A percentile compares a stretch with the other conserved stretches of the same genome.
phyloP scores from a whole-genome alignment of 352 stramenopile species.

The Thalassiosira livingstoniorum region DNA sequence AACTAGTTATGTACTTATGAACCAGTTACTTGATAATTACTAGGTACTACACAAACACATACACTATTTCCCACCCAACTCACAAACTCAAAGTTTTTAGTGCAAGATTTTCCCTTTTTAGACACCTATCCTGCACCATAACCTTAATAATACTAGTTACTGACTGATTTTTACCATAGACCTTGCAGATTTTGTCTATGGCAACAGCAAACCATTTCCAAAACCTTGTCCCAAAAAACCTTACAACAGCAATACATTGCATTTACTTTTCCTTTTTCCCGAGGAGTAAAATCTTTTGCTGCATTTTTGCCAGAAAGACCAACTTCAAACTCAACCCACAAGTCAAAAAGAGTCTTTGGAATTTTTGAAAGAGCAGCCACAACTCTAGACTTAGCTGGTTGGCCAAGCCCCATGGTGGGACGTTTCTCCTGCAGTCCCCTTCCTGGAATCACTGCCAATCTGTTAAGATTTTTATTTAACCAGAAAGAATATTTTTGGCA shows the following conservation, averaged over 20 bases:
- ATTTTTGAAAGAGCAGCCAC: constrained; percentile 25
- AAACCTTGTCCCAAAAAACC: constrained; percentile 26
- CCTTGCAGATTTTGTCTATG: constrained; percentile 6
- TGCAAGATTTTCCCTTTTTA: no score
- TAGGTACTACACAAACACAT: no score
- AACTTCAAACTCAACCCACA: constrained; percentile 59
- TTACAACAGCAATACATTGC: constrained; percentile 38
- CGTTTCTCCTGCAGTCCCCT: no score
- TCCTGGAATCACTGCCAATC: no score
- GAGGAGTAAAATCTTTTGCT: constrained; percentile 45
- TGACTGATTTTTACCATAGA: constrained; percentile 4
- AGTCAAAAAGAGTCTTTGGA: constrained; percentile 36
- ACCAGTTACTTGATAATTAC: no score
- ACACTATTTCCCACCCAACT: no score
- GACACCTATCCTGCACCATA: constrained; percentile 5
- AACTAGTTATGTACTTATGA: no score
- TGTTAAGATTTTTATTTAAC: not conserved
- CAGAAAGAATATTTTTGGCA: not conserved
- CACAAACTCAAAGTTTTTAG: no score
- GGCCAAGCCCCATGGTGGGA: no score
- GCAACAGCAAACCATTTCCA: constrained; percentile 15
- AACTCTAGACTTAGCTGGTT: no score
- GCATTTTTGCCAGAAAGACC: constrained; percentile 42
- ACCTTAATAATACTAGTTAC: constrained; percentile 9
- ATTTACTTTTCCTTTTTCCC: constrained; percentile 43